These are phyloP conservation scores for Neurospora sp. DNA, from an alignment of 495 filamentous ascomycete genomes.

Conservation along the genomic window DNA sequence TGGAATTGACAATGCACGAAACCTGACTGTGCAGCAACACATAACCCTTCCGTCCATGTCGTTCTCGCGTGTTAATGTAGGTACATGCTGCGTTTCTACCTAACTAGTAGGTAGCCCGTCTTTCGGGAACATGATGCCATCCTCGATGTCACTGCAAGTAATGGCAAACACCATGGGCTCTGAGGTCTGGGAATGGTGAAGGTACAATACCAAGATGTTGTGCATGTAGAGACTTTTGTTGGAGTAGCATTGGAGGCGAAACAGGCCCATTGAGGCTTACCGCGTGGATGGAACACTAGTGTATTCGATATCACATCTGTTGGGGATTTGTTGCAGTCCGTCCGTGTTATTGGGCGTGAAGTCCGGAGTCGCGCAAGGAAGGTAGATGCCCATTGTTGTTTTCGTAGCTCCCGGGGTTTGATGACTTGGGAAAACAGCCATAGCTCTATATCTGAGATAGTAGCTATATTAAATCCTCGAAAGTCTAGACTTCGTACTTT, in stretches of 20 bases:
- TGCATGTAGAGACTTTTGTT: neutral
- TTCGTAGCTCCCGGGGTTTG: neutral
- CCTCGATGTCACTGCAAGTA: neutral
- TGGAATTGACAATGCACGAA: neutral
- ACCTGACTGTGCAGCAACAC: neutral
- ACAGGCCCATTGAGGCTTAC: neutral
- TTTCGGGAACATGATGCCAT: neutral
- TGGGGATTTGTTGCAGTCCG: neutral
- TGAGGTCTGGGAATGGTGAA: neutral
- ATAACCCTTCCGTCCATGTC: neutral
- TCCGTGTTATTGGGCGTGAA: neutral
- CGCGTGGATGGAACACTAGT: neutral
- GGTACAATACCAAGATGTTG: neutral
- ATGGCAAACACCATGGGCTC: neutral
- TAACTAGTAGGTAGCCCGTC: neutral
- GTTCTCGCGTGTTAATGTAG: neutral
- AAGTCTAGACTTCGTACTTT: neutral
- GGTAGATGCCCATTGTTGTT: neutral
- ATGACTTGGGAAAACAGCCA: neutral
- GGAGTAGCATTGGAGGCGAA: neutral
- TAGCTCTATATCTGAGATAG: neutral
- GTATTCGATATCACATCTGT: neutral
- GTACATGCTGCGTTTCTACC: neutral
- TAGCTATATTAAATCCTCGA: neutral
- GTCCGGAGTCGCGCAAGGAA: neutral